Percentiles rank a stretch among this genome's conserved stretches.
phyloP scores from a whole-genome alignment of 1,284 basidiomycete genomes.

The Ganoderma lingzhi region DNA sequence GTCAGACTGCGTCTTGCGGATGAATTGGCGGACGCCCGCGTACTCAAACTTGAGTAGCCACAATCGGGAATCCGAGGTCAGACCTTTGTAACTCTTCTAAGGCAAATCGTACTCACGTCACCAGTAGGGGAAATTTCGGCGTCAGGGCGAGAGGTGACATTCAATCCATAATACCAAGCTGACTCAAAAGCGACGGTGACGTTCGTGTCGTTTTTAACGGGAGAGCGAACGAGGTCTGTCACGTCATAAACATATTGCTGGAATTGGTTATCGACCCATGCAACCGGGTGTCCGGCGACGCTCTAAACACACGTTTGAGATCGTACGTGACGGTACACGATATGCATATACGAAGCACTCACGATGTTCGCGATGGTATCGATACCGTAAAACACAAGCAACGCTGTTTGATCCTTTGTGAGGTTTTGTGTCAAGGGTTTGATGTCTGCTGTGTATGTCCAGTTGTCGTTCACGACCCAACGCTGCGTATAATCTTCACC shows the following conservation, averaged over 20 bases:
- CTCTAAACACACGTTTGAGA: conserved; percentile 43
- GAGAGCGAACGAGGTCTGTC: conserved; percentile 48
- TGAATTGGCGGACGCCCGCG: conserved; percentile 55
- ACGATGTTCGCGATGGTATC: conserved; percentile 66
- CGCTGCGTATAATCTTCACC: conserved; percentile 59
- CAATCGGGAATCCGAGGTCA: background rate
- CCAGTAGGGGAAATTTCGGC: conserved; percentile 49
- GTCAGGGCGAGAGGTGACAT: conserved; percentile 57
- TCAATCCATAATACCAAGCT: conserved; percentile 59
- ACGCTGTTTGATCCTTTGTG: conserved; percentile 39
- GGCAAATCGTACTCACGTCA: conserved; percentile 34
- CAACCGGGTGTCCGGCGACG: conserved; percentile 57
- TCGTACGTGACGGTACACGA: background rate
- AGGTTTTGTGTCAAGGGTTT: conserved; percentile 47
- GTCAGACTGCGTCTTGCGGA: conserved; percentile 62
- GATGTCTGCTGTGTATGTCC: conserved; percentile 69
- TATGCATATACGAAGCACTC: conserved; percentile 17
- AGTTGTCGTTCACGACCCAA: conserved; percentile 66
- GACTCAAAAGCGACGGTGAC: conserved; percentile 62
- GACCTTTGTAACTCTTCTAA: background rate
- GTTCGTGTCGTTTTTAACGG: conserved; percentile 46
- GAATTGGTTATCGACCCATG: conserved; percentile 68
- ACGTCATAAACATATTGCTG: conserved; percentile 63
- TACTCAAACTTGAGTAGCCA: conserved; percentile 52
- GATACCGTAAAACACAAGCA: conserved; percentile 68